These are phyloP conservation scores for Arctium minus DNA, from an alignment of 129 eudicot species.

Conservation along the genomic window DNA sequence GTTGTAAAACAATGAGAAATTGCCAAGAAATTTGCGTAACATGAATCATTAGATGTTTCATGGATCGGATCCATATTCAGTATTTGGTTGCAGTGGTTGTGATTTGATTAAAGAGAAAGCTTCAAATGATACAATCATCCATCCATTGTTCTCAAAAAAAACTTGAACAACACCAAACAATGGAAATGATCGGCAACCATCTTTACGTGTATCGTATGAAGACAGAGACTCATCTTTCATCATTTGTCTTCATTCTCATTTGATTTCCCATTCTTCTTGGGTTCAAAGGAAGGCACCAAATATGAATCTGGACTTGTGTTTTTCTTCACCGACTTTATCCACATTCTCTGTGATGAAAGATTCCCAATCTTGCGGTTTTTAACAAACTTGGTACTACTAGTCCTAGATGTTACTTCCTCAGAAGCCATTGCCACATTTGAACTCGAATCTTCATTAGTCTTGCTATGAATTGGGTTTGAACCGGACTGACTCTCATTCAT, in stretches of 20 bases:
- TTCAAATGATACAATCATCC: neutral
- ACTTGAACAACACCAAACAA: neutral
- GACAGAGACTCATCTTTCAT: neutral
- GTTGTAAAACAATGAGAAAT: neutral
- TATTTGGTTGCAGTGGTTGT: neutral
- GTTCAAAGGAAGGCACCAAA: neutral
- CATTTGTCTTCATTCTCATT: neutral
- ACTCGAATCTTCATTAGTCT: slow-evolving; percentile 5
- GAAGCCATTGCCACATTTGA: neutral
- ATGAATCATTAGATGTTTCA: neutral
- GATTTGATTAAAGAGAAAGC: neutral
- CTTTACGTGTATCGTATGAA: neutral
- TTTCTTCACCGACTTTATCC: neutral
- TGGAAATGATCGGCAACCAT: neutral
- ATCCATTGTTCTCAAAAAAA: neutral
- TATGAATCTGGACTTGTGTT: slow-evolving; percentile 7
- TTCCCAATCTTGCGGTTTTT: neutral
- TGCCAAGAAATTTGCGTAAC: neutral
- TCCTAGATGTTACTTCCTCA: neutral
- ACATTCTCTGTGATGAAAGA: neutral
- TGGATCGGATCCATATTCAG: neutral
- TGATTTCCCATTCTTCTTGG: neutral
- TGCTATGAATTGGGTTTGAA: neutral
- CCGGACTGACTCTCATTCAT: slow-evolving; percentile 1
- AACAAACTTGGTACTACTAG: neutral